Evolutionary conservation across 2,329 filamentous ascomycete genomes (phyloP), one percentile per base, ranked within the genome.

Genomic region (Aquanectria penicillioides): DNA sequence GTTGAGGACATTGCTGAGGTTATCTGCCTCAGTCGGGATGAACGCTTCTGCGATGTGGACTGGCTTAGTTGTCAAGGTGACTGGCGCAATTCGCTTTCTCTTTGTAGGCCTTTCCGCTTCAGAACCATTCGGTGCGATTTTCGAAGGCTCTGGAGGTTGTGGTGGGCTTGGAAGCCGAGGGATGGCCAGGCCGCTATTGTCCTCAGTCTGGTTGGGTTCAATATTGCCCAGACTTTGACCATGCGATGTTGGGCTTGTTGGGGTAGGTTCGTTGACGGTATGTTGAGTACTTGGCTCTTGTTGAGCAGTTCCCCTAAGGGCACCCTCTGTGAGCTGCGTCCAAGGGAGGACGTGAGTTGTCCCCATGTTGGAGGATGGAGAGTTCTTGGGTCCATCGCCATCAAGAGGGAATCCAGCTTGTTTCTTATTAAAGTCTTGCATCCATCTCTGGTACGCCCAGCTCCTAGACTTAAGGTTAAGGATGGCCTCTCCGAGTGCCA

Each of bases 401-500:
- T 59, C 54, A 20, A 61, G 33, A 17, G 56, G 49, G 29, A 33
- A 44, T 4, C 55, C 59, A 13, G 61, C 58, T 15, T 62, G 53
- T 22, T 69, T 65, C 20, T 61, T 69, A 23, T 40, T 46, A 31
- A 66, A 67, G 6, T 66, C 59, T 34, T 65, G 38, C 49, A 66
- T 66, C 74, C 74, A 76, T 11, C 51, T 54, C 15, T 66, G 69
- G 57, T 86, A 90, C 29, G 76, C 78, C 2, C 62, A 64, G 48
- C 89, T 91, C 40, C 70, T 75, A 25, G 69, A 68, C 34, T 81
- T 83, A 5, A 94, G 80, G 26, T 81, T 77, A 3, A 78, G 66
- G 53, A 94, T 85, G 9, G 86, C 86, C 58, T 81, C 78, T 12
- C 81, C 76, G 2, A 95, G 73, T 2, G 81, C 83, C 38, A 79